Percentiles rank a stretch among this genome's conserved stretches.
These are phyloP conservation scores for Plectosphaerella cucumerina DNA, from an alignment of 2,329 filamentous ascomycete species.

Conservation along the genomic window DNA sequence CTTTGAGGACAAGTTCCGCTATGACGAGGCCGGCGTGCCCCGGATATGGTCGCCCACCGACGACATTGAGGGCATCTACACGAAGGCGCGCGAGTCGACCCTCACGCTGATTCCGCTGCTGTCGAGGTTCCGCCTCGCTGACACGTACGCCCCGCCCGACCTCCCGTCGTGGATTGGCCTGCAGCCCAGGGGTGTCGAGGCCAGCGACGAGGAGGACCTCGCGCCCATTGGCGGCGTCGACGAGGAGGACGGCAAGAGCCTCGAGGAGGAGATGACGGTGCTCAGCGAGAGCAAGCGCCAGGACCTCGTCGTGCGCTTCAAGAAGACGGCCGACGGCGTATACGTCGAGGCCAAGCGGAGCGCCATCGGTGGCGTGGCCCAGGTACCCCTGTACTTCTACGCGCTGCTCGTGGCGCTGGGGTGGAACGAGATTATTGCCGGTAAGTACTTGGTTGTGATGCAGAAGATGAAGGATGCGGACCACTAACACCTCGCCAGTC, in stretches of 20 bases:
- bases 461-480: background rate
- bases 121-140: constrained; percentile 73
- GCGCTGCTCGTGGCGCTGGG: constrained; percentile 81
- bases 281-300: constrained; percentile 85
- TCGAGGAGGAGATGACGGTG: constrained; percentile 97
- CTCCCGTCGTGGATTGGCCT: constrained; percentile 78
- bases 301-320: constrained; percentile 90
- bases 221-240: constrained; percentile 88
- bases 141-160: constrained; percentile 74
- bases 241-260: constrained; percentile 87
- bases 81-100: constrained; percentile 85
- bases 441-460: constrained; percentile 64
- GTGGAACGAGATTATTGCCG: constrained; percentile 97
- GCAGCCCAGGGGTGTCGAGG: constrained; percentile 68
- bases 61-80: constrained; percentile 95
- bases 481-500: constrained; percentile 49
- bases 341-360: constrained; percentile 97
- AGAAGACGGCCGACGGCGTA: constrained; percentile 96
- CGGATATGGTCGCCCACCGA: constrained; percentile 95
- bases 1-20: constrained; percentile 99
- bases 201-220: constrained; percentile 87
- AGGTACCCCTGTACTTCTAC: constrained; percentile 94
- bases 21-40: constrained; percentile 90
- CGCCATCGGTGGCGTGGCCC: constrained; percentile 90
- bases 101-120: constrained; percentile 86